A percentile compares a stretch with the other conserved stretches of the same genome.
Evolutionary conservation across 2,329 filamentous ascomycete species (phyloP).

Genomic region (Cytospora leucostoma): DNA sequence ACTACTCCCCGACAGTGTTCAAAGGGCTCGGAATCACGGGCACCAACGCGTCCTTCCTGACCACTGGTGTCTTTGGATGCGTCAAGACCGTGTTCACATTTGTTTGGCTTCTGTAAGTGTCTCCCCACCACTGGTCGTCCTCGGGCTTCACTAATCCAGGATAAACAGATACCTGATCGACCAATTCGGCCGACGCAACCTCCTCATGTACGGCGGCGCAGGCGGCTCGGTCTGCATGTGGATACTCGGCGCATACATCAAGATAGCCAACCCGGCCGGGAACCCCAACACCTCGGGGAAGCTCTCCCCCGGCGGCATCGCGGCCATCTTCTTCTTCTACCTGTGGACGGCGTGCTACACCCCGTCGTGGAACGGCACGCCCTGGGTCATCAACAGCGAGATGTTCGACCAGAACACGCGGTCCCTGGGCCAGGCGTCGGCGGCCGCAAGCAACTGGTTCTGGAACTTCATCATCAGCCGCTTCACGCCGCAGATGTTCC

Average conservation of each 20-base stretch:
- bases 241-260: slow-evolving; percentile 64
- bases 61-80: slow-evolving; percentile 75
- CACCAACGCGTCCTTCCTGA: slow-evolving; percentile 50
- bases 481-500: slow-evolving; percentile 68
- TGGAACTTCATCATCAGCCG: slow-evolving; percentile 70
- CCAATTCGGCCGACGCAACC: slow-evolving; percentile 52
- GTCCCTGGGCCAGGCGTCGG: slow-evolving; percentile 70
- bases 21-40: slow-evolving; percentile 50
- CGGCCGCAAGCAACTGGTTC: slow-evolving; percentile 72
- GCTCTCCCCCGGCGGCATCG: slow-evolving; percentile 49
- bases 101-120: slow-evolving; percentile 68
- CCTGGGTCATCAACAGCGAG: slow-evolving; percentile 75
- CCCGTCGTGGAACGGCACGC: slow-evolving; percentile 71
- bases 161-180: slow-evolving; percentile 61
- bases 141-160: not conserved
- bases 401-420: slow-evolving; percentile 74
- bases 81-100: slow-evolving; percentile 72
- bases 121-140: slow-evolving; percentile 55
- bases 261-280: slow-evolving; percentile 44
- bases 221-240: slow-evolving; percentile 65
- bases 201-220: slow-evolving; percentile 64
- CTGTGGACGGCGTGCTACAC: slow-evolving; percentile 75
- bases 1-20: slow-evolving; percentile 72
- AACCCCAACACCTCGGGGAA: slow-evolving; percentile 35
- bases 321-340: slow-evolving; percentile 72